A percentile compares a stretch with the other conserved stretches of the same genome.
Evolutionary conservation across 176 grass and related monocot species (phyloP).

Genomic region (Hyparrhenia diplandra): DNA sequence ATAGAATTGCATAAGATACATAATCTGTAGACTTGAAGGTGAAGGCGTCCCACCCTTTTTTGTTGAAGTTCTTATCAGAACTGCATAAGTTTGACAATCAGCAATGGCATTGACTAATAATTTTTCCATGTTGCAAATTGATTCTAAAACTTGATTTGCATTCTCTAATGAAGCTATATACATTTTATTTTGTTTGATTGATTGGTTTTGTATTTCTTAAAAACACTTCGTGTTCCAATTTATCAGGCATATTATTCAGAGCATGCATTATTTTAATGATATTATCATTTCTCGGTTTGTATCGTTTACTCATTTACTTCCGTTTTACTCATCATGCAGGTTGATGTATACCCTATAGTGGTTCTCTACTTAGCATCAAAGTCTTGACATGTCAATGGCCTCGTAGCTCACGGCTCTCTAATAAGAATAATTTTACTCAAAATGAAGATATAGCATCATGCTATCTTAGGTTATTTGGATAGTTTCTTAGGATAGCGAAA

Average conservation of each 20-base stretch:
- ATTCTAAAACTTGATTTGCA: neutral
- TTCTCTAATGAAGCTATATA: neutral
- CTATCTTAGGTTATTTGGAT: conserved; percentile 27
- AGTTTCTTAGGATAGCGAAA: conserved; percentile 31
- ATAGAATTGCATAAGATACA: neutral
- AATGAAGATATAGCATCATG: conserved; percentile 45
- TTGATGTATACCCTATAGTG: conserved; percentile 35
- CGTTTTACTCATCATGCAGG: conserved; percentile 37
- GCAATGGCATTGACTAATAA: neutral
- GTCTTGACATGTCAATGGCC: conserved; percentile 28
- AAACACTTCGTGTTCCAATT: neutral
- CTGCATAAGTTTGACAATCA: neutral
- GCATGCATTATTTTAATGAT: neutral
- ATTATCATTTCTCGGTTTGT: neutral
- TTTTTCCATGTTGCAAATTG: neutral
- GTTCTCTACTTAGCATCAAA: conserved; percentile 33
- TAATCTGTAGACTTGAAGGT: neutral
- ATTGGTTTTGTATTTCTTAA: neutral
- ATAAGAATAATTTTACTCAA: conserved; percentile 20
- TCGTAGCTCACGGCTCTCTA: conserved; percentile 33
- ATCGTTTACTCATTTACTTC: conserved; percentile 14
- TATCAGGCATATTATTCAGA: neutral
- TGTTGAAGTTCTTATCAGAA: neutral
- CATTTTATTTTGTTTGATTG: neutral
- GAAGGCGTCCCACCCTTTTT: neutral